Evolutionary conservation across 169 alveolate species (phyloP), one percentile per base, ranked within the genome.

Genomic region (Babesia caballi): DNA sequence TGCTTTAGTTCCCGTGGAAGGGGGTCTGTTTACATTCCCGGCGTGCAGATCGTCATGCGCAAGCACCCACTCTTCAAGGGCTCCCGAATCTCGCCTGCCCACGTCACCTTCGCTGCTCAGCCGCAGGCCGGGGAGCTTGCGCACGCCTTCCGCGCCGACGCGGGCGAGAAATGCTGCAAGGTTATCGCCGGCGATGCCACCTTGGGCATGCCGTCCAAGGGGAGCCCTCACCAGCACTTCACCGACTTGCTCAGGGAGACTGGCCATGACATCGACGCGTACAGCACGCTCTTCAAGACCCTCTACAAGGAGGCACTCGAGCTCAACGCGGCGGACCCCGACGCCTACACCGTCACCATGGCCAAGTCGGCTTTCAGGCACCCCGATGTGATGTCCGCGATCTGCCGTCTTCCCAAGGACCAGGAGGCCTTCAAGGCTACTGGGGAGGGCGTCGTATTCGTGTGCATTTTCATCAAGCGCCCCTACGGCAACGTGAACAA

Each of bases 51-150:
- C 35, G 80, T 49, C 83, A 84, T 90, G 90, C 89, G 88, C 46
- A 87, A 88, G 33, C 93, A 90, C 69, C 94, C 94, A 21, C 91
- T 84, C 15, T 90, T 90, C 76, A 90, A 88, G 73, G 94, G 94
- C 27, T 90, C 94, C 9, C 40, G 94, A 33, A 90, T 90, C 41
- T 84, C 92, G 30, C 94, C 94, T 41, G 93, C 91, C 19, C 73
- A 83, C 58, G 90, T 86, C 27, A 66, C 83, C n/a, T 83, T 83
- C 63, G 78, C 75, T 44, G 63, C 81, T 4, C 32, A 60, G 52
- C 63, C 86, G 33, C n/a, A 30, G 38, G 19, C 78, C 38, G 75
- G 60, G 41, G 67, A 65, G 2, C 27, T 76, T 21, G 65, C 82
- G 25, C 81, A 84, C 75, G 44, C 81, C 23, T 85, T 51, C 59